Evolutionary conservation across 352 stramenopile species (phyloP).

Genomic region (Pythium aristosporum): DNA sequence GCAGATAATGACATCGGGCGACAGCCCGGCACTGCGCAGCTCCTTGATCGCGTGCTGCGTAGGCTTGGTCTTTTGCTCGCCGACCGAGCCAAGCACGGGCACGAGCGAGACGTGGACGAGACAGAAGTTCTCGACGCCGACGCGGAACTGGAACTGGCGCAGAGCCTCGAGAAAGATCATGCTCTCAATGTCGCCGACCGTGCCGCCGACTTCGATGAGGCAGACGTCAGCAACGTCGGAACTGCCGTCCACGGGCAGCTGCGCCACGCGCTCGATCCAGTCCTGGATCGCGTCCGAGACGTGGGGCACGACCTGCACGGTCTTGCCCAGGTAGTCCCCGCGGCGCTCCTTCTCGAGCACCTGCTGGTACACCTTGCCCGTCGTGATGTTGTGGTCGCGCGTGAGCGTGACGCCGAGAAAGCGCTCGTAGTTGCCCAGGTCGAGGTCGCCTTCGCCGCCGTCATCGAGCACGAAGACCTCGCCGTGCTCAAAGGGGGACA

Average conservation of each 20-base stretch:
- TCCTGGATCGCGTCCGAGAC: conserved; percentile 93
- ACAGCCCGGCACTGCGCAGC: conserved; percentile 94
- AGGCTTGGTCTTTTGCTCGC: conserved; percentile 99
- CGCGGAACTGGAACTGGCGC: conserved; percentile 98
- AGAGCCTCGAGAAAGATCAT: conserved; percentile 99
- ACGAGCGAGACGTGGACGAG: conserved; percentile 99
- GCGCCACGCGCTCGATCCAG: conserved; percentile 98
- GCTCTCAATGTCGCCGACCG: conserved; percentile 99
- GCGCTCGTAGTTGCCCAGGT: conserved; percentile 99
- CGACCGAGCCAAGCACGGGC: conserved; percentile 96
- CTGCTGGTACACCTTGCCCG: conserved; percentile 97
- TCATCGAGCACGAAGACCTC: conserved; percentile 98
- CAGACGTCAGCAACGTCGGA: conserved; percentile 93
- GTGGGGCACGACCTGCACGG: conserved; percentile 98
- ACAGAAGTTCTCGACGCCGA: conserved; percentile 98
- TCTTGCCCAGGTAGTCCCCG: conserved; percentile 99
- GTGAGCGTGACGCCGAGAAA: conserved; percentile 96
- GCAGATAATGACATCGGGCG: conserved; percentile 98
- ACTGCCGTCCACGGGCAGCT: conserved; percentile 92
- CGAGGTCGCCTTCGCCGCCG: conserved; percentile 96
- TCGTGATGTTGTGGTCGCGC: conserved; percentile 99
- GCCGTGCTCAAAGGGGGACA: conserved; percentile 96
- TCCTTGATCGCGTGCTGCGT: conserved; percentile 99
- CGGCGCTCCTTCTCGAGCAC: conserved; percentile 96
- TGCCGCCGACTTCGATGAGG: conserved; percentile 99